Base-by-base conservation (phyloP, 2,329 filamentous ascomycete species). In the Myriosclerotinia duriaeana region DNA sequence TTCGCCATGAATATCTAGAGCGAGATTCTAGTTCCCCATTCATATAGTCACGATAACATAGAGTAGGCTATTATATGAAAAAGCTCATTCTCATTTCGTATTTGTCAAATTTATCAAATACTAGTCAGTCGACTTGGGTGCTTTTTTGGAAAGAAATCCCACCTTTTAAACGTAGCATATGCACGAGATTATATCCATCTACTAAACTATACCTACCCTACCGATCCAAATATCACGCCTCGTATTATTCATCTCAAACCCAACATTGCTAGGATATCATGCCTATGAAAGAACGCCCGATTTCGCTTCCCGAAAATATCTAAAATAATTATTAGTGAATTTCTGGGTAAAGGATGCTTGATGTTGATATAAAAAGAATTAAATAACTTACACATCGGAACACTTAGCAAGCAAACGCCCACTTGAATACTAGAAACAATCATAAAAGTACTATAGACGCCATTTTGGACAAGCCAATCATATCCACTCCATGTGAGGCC, bases 401-500 rank as follows among this genome's bases (percentile, higher is more conserved):
- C 83, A 64, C 87, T 92, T 70, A 90, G 76, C 60, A 89, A 76
- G 77, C 92, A 97, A 59, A 96, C 81, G 1, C 82, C 87, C 0
- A 96, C 83, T 78, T 97, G 92, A 22, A 96, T 87, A 46, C 87
- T 89, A 1, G 86, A 88, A 56, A 97, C 84, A 26, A 85, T 83
- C 64, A 90, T 83, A 78, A 97, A 94, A 0, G 80, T 81, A 6
- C 78, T 77, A 56, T 84, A 82, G 68, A 87, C 85, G n/a, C 88
- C 85, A 1, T 86, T 86, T 0, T 79, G 71, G 12, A 89, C 82
- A 36, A 97, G 82, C 93, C 94, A 97, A 66, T 93, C 83, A 73
- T 92, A 96, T 0, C 92, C 92, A 71, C 86, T 89, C 76, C 89
- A 96, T 0, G 93, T 96, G 66, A 97, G 80, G 8, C 87, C 86